A percentile compares a stretch with the other conserved stretches of the same genome.
Conservation (phyloP, 176 grass and related monocot species). For the Carex scoparia region DNA sequence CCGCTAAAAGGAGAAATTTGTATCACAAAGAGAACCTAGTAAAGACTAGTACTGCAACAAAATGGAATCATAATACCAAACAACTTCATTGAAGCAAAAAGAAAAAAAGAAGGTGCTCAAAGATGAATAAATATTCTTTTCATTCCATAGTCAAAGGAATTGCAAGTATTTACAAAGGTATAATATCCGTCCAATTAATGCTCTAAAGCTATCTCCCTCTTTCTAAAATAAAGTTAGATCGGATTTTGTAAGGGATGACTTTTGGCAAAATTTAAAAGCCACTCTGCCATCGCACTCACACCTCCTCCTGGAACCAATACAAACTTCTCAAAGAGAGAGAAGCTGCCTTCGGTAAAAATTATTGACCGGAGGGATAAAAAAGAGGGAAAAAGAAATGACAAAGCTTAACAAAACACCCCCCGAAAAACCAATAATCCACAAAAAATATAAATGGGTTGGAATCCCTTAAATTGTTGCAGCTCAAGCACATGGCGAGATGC, state of each 20-base stretch:
- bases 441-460: not conserved
- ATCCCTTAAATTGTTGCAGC: constrained; percentile 10
- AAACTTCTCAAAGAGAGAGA: constrained; percentile 29
- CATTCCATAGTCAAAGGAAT: constrained; percentile 35
- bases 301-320: constrained; percentile 5
- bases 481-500: not conserved
- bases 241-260: constrained; percentile 56
- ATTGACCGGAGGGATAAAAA: constrained; percentile 17
- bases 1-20: not conserved
- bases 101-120: not conserved
- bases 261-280: constrained; percentile 37
- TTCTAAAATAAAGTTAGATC: constrained; percentile 15
- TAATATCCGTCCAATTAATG: constrained; percentile 11
- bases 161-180: constrained; percentile 59
- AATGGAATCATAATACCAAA: not conserved
- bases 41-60: not conserved
- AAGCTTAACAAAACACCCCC: not conserved
- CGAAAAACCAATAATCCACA: constrained; percentile 26
- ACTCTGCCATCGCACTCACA: constrained; percentile 70
- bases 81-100: not conserved
- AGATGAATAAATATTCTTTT: not conserved
- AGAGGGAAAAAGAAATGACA: not conserved
- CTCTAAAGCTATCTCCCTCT: constrained; percentile 29
- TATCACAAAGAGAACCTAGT: not conserved
- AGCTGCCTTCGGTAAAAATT: not conserved